Percentiles rank a stretch among this genome's conserved stretches.
phyloP scores from a whole-genome alignment of 108 stramenopile genomes.

The Pseudonitzschia multistriata region DNA sequence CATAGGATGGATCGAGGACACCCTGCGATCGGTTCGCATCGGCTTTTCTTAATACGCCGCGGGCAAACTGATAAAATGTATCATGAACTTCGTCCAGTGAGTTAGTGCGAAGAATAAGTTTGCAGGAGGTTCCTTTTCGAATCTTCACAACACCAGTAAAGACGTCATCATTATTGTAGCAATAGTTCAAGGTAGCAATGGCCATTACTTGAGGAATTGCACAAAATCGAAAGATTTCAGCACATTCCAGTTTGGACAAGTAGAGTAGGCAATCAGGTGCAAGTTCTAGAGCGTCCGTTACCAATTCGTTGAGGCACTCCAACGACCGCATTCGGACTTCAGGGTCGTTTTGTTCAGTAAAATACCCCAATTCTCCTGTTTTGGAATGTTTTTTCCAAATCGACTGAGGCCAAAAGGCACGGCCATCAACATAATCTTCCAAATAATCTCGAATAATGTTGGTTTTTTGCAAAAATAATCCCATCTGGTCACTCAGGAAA shows the following conservation, averaged over 20 bases:
- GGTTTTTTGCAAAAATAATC: conserved; percentile 98
- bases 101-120: conserved; percentile 71
- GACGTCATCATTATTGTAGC: conserved; percentile 89
- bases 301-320: conserved; percentile 91
- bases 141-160: conserved; percentile 99
- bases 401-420: conserved; percentile 97
- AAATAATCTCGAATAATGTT: conserved; percentile 99
- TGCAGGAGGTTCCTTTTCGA: conserved; percentile 84
- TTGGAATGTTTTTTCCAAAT: conserved; percentile 90
- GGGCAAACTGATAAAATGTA: conserved; percentile 67
- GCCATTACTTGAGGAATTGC: conserved; percentile 99
- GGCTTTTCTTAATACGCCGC: conserved; percentile 52
- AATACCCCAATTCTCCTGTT: conserved; percentile 83
- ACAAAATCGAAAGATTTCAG: conserved; percentile 96
- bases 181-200: conserved; percentile 96
- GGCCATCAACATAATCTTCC: conserved; percentile 98
- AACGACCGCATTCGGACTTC: conserved; percentile 54
- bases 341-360: conserved; percentile 58
- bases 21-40: conserved; percentile 39
- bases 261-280: conserved; percentile 94
- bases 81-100: conserved; percentile 71
- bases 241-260: conserved; percentile 77
- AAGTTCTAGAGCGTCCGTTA: conserved; percentile 95
- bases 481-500: conserved; percentile 94
- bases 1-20: conserved; percentile 68